These are phyloP conservation scores for Fusarium pininemorale DNA, from an alignment of 2,329 filamentous ascomycete genomes.

Conservation along the genomic window DNA sequence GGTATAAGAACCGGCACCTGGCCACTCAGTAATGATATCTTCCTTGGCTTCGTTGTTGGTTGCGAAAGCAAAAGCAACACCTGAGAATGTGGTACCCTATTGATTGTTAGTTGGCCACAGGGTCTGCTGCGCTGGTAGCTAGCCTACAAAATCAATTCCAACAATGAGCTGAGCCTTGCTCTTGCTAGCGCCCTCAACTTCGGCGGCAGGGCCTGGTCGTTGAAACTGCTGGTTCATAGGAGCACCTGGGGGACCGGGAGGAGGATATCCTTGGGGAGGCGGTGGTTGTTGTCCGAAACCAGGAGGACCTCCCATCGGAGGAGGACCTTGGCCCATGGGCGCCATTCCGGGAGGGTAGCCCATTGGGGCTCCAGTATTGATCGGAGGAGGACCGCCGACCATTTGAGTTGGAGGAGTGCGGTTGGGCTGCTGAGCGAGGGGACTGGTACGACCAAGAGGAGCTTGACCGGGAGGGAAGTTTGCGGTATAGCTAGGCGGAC, in stretches of 20 bases:
- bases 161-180: conserved; percentile 98
- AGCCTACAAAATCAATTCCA: conserved; percentile 93
- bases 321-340: conserved; percentile 55
- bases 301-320: conserved; percentile 47
- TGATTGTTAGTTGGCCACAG: conserved; percentile 20
- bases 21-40: conserved; percentile 99
- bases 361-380: conserved; percentile 70
- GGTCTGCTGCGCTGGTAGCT: neutral
- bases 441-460: conserved; percentile 64
- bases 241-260: conserved; percentile 50
- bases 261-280: conserved; percentile 55
- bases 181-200: conserved; percentile 87
- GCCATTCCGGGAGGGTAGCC: conserved; percentile 68
- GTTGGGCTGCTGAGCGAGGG: conserved; percentile 57
- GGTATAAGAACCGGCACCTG: conserved; percentile 94
- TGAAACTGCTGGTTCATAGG: conserved; percentile 55
- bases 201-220: conserved; percentile 64
- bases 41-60: conserved; percentile 98
- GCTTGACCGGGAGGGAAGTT: conserved; percentile 61
- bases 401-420: conserved; percentile 69
- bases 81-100: conserved; percentile 96
- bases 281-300: conserved; percentile 53
- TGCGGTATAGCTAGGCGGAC: conserved; percentile 71
- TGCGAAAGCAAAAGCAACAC: conserved; percentile 95
- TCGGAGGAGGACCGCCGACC: conserved; percentile 71